These are phyloP conservation scores for Trichoderma citrinoviride DNA, from an alignment of 2,329 filamentous ascomycete genomes.

Conservation along the genomic window DNA sequence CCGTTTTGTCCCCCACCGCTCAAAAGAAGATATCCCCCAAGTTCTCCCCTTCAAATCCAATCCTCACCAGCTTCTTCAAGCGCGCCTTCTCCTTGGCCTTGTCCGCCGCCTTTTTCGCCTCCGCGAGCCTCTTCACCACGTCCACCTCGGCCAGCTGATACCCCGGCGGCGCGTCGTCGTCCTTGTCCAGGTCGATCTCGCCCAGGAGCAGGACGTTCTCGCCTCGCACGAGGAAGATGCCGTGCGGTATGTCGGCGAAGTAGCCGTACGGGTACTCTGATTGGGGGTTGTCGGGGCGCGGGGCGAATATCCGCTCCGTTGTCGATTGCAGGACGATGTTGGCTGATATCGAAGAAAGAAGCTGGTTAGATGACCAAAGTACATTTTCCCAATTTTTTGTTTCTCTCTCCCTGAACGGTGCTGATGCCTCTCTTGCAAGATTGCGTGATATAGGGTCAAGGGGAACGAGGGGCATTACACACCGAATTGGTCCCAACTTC, in stretches of 20 bases:
- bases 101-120: constrained; percentile 65
- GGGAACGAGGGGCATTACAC: constrained; percentile 39
- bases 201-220: constrained; percentile 96
- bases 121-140: constrained; percentile 69
- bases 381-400: neutral
- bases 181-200: constrained; percentile 94
- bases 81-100: constrained; percentile 72
- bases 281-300: constrained; percentile 43
- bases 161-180: constrained; percentile 79
- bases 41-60: constrained; percentile 88
- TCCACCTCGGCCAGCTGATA: constrained; percentile 65
- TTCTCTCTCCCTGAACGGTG: neutral
- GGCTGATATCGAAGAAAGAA: constrained; percentile 49
- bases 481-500: constrained; percentile 99
- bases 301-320: constrained; percentile 78
- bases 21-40: constrained; percentile 70
- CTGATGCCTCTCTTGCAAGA: no score
- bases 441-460: no score
- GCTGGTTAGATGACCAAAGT: neutral
- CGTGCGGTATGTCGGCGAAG: constrained; percentile 81
- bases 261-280: constrained; percentile 45
- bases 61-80: constrained; percentile 66
- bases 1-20: constrained; percentile 27
- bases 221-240: constrained; percentile 87
- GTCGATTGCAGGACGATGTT: constrained; percentile 95